Base-by-base conservation (phyloP, 768 basidiomycete species). In the Cubamyces sp. region DNA sequence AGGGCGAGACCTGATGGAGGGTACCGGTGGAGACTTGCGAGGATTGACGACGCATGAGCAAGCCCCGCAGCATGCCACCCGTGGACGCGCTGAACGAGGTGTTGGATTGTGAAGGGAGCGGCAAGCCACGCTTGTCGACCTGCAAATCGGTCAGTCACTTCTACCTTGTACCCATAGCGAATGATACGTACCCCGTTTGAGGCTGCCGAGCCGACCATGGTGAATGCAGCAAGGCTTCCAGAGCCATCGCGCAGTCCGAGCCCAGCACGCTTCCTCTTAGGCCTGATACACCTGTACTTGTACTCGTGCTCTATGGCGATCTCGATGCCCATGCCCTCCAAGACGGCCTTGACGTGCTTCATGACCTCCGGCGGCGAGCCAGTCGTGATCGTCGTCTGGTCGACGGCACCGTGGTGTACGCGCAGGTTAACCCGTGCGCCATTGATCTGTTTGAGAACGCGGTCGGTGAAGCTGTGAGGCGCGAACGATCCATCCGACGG, bases 351-450 rank as follows among this genome's bases (percentile, higher is more conserved):
- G 30, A 98, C 84, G 71, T 94, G 92, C 62, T 82, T 84, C 79
- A 98, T 92, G 39, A 98, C 95, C 66, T 92, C 91, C 1, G 88
- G 86, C 39, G 96, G 95, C 9, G 87, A 79, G 21, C 86, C 82
- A 3, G 87, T 92, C 37, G 96, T 97, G 68, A 98, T 84, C 54
- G 87, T 95, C 26, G 87, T 86, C 73, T 90, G 90, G 73, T 98
- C 97, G 30, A 98, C 90, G 2, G 96, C 88, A 64, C 96, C 96
- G 67, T 92, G 90, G 71, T 98, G 96, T 43, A 91, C 84, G 12
- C 94, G 86, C 49, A 62, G 45, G 52, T 81, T 82, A 41, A 82
- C 82, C 65, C 78, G 79, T 19, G 60, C 58, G 1, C 55, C 53
- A 26, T 61, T 71, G 64, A 73, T 68, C 46, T 65, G 69, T 49